Evolutionary conservation across 176 grass and related monocot genomes (phyloP), one percentile per base, ranked within the genome.

Genomic region (Bonia amplexicaulis): DNA sequence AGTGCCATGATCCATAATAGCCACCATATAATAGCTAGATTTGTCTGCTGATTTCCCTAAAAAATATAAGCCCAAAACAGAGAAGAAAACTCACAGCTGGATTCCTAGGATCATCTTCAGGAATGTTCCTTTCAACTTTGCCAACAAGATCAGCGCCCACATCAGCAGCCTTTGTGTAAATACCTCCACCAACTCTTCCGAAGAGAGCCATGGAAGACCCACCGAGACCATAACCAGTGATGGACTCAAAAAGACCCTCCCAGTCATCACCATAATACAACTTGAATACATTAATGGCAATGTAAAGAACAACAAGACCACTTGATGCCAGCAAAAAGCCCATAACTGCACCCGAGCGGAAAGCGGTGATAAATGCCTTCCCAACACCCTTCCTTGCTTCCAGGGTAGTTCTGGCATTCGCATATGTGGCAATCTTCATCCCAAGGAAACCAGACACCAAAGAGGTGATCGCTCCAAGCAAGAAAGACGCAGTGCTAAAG

Each of bases 101-200:
- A 51, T 97, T 96, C 88, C 94, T 97, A 26, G 94, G 94, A 66
- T 97, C 94, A 79, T 97, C 94, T 81, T 97, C 94, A 61, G 94
- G 94, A 65, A 97, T 96, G 87, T 97, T 93, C 89, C 91, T 93
- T 15, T 97, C 94, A 44, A 97, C 82, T 77, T 97, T 97, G 26
- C 94, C 94, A 86, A 97, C 94, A 90, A 96, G 94, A 69, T 97
- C 91, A 73, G 94, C 94, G 75, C 94, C 94, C 68, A 96, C 94
- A 90, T 96, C 94, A 84, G 94, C 94, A 74, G 94, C 94, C 91
- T 96, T 97, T 71, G 94, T 97, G 84, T 97, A 97, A 62, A 97
- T 97, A 71, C 94, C 94, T 59, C 94, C 94, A 69, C 87, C 94
- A 74, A 97, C 94, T 88, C 94, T 92, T 47, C 94, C 94, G 9